Percentiles rank a stretch among this genome's conserved stretches.
Conservation (phyloP, 163 green algal species). For the Prototheca cutis region DNA sequence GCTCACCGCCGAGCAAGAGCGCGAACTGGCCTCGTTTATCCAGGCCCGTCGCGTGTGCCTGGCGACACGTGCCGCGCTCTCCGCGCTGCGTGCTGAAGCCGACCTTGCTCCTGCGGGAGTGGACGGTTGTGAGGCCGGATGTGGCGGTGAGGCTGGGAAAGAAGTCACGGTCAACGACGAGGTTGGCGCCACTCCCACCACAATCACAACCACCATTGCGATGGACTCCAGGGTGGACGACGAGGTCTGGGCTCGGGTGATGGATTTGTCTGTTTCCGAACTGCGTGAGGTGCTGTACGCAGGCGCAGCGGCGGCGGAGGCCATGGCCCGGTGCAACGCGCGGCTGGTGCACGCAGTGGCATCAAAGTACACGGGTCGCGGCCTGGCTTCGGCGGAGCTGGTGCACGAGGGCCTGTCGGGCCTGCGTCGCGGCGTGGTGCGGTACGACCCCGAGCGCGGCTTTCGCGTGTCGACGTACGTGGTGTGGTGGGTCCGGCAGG, state of each 20-base stretch:
- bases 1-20: slow-evolving; percentile 55
- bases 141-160: no score
- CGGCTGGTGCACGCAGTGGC: slow-evolving; percentile 82
- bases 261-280: not conserved
- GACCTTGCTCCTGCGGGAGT: no score
- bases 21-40: slow-evolving; percentile 46
- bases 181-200: no score
- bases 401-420: slow-evolving; percentile 77
- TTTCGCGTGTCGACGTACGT: slow-evolving; percentile 98
- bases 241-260: no score
- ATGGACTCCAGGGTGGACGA: no score
- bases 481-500: slow-evolving; percentile 96
- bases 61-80: no score
- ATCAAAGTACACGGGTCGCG: slow-evolving; percentile 58
- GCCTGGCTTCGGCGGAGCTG: slow-evolving; percentile 56
- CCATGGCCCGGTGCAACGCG: slow-evolving; percentile 84
- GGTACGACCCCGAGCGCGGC: slow-evolving; percentile 82
- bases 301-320: slow-evolving; percentile 41
- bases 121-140: no score
- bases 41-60: slow-evolving; percentile 55
- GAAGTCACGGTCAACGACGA: no score
- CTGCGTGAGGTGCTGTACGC: slow-evolving; percentile 3
- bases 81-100: no score
- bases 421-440: slow-evolving; percentile 72
- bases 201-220: no score